phyloP scores from a whole-genome alignment of 2,329 filamentous ascomycete genomes.

The Verticillium dahliae region DNA sequence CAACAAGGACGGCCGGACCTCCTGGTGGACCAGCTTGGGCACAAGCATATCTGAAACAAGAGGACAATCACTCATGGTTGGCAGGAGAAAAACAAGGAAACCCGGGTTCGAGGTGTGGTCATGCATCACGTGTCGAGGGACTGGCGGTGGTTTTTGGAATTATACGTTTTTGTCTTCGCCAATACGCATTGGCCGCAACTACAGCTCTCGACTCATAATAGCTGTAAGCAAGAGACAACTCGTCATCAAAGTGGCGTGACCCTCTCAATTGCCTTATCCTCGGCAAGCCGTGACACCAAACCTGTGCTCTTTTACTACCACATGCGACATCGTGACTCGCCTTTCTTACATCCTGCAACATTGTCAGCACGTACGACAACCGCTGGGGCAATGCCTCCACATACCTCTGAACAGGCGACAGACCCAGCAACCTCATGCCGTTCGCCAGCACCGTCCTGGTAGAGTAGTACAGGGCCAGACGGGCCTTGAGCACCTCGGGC shows the following conservation, averaged over 20 bases:
- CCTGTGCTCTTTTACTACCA: neutral
- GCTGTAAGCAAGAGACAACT: neutral
- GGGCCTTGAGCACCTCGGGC: slow-evolving; percentile 60
- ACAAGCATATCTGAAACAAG: too few relatives aligned
- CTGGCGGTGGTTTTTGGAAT: neutral
- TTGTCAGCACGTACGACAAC: slow-evolving; percentile 1
- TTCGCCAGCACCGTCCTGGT: slow-evolving; percentile 72
- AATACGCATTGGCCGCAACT: neutral
- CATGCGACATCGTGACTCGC: neutral
- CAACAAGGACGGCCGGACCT: neutral
- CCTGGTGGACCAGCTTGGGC: neutral
- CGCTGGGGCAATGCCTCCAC: neutral
- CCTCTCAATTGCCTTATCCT: neutral
- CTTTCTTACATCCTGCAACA: slow-evolving; percentile 8
- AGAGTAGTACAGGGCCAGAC: slow-evolving; percentile 72
- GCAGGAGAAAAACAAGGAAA: neutral
- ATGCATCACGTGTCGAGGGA: neutral
- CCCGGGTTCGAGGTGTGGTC: neutral
- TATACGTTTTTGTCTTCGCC: neutral
- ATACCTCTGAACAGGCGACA: slow-evolving; percentile 62
- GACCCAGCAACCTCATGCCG: slow-evolving; percentile 74
- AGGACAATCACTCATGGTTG: neutral
- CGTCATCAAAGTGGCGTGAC: neutral
- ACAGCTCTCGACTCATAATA: neutral
- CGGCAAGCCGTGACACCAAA: neutral